These are phyloP conservation scores for Chlamydomonas eustigma DNA, from an alignment of 139 green algal genomes.

Conservation along the genomic window DNA sequence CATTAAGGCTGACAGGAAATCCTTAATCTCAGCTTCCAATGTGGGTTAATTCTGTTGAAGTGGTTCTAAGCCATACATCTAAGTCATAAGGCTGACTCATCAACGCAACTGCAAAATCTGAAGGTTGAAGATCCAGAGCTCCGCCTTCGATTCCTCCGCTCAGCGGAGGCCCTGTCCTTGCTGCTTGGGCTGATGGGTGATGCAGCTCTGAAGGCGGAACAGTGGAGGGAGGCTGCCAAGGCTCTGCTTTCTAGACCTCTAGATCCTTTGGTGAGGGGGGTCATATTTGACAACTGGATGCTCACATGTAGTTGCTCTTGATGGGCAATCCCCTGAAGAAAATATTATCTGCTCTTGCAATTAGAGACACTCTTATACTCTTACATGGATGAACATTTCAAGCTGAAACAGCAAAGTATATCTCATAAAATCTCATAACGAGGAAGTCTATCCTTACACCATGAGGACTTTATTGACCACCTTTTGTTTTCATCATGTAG, in stretches of 20 bases:
- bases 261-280: constrained; percentile 8
- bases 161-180: constrained; percentile 43
- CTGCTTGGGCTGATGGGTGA: constrained; percentile 41
- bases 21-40: neutral
- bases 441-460: neutral
- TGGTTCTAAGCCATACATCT: too few species aligned
- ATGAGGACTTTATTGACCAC: neutral
- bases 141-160: constrained; percentile 14
- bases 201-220: constrained; percentile 14
- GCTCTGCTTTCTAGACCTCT: constrained; percentile 36
- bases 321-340: neutral
- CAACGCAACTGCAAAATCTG: too few species aligned
- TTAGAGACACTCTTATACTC: neutral
- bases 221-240: constrained; percentile 23
- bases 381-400: neutral
- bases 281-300: too few species aligned
- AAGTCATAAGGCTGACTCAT: too few species aligned
- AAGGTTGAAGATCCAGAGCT: neutral
- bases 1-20: neutral
- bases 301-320: too few species aligned
- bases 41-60: neutral
- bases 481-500: neutral
- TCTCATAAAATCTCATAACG: neutral
- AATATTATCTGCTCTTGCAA: neutral
- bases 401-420: neutral